Conservation (phyloP, 2,329 filamentous ascomycete species). For the Colletotrichum sp. region DNA sequence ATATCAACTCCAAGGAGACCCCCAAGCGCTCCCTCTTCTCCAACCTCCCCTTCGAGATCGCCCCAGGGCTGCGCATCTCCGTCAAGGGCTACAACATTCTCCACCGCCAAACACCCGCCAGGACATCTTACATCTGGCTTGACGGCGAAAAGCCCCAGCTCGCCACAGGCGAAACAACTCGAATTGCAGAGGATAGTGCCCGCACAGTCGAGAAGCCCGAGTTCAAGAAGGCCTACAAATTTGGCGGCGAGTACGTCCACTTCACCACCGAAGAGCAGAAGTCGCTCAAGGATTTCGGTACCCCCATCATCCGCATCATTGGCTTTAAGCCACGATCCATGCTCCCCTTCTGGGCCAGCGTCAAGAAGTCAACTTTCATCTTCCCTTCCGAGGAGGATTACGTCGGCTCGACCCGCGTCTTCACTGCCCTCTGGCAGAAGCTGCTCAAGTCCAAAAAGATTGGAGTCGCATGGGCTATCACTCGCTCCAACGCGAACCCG, state of each 20-base stretch:
- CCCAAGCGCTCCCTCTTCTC: slow-evolving; percentile 87
- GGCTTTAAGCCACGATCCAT: slow-evolving; percentile 86
- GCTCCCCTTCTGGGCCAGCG: slow-evolving; percentile 83
- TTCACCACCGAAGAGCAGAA: slow-evolving; percentile 88
- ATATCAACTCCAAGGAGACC: slow-evolving; percentile 88
- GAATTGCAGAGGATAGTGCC: slow-evolving; percentile 79
- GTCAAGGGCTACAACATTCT: slow-evolving; percentile 93
- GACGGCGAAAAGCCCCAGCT: slow-evolving; percentile 87
- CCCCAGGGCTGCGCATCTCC: slow-evolving; percentile 82
- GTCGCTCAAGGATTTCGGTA: slow-evolving; percentile 78
- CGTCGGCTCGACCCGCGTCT: slow-evolving; percentile 90
- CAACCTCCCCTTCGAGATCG: slow-evolving; percentile 85
- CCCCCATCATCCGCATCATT: slow-evolving; percentile 84
- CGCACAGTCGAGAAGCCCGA: slow-evolving; percentile 80
- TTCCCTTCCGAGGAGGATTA: slow-evolving; percentile 92
- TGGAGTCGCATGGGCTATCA: slow-evolving; percentile 87
- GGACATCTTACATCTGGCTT: slow-evolving; percentile 87
- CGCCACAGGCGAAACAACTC: slow-evolving; percentile 74
- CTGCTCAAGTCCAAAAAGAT: slow-evolving; percentile 80
- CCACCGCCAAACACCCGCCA: slow-evolving; percentile 80
- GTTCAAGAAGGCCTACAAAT: slow-evolving; percentile 92
- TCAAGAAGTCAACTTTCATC: slow-evolving; percentile 88
- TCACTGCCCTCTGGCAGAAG: slow-evolving; percentile 89
- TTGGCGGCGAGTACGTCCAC: slow-evolving; percentile 86
- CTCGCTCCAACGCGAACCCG: slow-evolving; percentile 80